Evolutionary conservation across 2,329 filamentous ascomycete genomes (phyloP), one percentile per base, ranked within the genome.

Genomic region (Pezicula rhizophila): DNA sequence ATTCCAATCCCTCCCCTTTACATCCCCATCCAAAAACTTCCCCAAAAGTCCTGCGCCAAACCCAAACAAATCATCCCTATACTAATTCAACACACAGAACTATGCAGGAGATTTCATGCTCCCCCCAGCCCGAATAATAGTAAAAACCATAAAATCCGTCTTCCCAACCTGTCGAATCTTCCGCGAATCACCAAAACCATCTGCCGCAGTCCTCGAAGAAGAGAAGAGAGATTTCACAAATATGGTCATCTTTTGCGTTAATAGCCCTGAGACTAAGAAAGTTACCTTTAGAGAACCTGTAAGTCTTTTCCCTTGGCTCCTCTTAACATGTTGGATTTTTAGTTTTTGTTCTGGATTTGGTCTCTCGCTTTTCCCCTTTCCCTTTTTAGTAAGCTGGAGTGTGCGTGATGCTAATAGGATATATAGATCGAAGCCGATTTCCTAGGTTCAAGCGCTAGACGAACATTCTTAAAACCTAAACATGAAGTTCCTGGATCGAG

Each of bases 151-250:
- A 65, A 76, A 77, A 53, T 68, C 79, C 25, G 82, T 93, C 49
- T 99, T 97, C 68, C 86, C 89, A n/a, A 80, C 82, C 4, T 99
- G 93, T 69, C 87, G 90, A 52, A 81, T 95, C 59, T 99, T 90
- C 77, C 85, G 93, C 53, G 93, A 99, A 68, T 75, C 78, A 23
- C 75, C 80, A 4, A 69, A 74, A 1, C 68, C 73, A 2, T 71
- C 79, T 4, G 67, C 69, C 1, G 68, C 71, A 20, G 68, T 71
- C 7, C 66, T 79, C 18, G 71, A 73, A 33, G 63, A 70, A 38
- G 67, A 72, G 15, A 73, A 72, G 2, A 69, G 71, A 25, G 88
- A 96, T 63, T 96, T 97, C 66, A 89, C 90, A 64, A 99, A 99
- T 72, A 89, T 97, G 79, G 87, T 97, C 42, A 82, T 97, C 52